phyloP scores from a whole-genome alignment of 768 basidiomycete species.

The Boletus rubroflammeus region DNA sequence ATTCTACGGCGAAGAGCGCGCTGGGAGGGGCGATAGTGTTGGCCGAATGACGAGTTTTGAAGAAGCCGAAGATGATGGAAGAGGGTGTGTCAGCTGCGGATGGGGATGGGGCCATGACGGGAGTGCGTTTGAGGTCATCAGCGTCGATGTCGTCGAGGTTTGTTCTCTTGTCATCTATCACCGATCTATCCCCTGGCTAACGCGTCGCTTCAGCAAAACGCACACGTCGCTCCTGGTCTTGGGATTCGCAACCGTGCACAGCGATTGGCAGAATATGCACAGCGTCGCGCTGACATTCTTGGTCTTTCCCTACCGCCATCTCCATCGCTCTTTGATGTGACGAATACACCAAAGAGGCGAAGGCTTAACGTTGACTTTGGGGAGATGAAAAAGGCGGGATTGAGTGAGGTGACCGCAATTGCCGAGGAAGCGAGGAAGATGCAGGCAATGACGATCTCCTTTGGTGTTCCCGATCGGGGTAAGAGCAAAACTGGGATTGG shows the following conservation, averaged over 20 bases:
- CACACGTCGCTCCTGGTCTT: conserved; percentile 50
- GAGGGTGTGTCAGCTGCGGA: conserved; percentile 58
- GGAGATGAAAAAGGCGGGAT: conserved; percentile 20
- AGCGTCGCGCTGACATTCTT: conserved; percentile 50
- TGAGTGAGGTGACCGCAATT: conserved; percentile 20
- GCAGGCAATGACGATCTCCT: conserved; percentile 46
- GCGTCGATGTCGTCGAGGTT: conserved; percentile 63
- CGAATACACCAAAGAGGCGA: conserved; percentile 31
- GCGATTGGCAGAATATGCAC: conserved; percentile 62
- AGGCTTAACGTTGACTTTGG: conserved; percentile 25
- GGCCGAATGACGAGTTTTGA: conserved; percentile 30
- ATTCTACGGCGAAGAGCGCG: conserved; percentile 30
- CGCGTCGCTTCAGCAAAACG: conserved; percentile 40
- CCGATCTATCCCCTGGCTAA: conserved; percentile 3
- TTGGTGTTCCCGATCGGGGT: conserved; percentile 35
- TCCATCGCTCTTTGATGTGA: conserved; percentile 33
- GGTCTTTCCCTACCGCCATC: conserved; percentile 25
- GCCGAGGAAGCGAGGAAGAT: conserved; percentile 40
- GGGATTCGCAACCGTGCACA: conserved; percentile 62
- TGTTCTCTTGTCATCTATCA: conserved; percentile 20
- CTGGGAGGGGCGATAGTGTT: conserved; percentile 27
- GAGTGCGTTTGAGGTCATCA: conserved; percentile 67
- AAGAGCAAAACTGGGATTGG: conserved; percentile 40
- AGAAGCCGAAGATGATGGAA: conserved; percentile 53
- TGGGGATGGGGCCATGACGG: conserved; percentile 84